Conservation (phyloP, 2,329 filamentous ascomycete species). For the Epichloe sp. region DNA sequence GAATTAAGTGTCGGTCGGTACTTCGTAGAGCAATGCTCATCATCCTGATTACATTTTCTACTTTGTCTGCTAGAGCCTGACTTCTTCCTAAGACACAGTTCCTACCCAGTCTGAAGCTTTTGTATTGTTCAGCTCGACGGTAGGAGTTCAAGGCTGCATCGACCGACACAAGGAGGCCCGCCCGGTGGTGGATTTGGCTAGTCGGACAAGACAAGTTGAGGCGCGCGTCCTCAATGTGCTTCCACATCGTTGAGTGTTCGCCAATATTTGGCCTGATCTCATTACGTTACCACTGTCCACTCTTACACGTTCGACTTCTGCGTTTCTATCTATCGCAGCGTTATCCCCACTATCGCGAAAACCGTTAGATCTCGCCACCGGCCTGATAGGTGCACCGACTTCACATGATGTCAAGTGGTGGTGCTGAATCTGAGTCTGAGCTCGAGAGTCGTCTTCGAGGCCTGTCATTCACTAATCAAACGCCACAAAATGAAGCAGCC, state of each 20-base stretch:
- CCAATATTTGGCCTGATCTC: not conserved
- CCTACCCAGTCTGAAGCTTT: too few relatives aligned
- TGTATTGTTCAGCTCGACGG: too few relatives aligned
- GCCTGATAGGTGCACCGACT: not conserved
- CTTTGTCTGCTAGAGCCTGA: too few relatives aligned
- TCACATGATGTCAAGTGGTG: not conserved
- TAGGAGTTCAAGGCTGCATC: too few relatives aligned
- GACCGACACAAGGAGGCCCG: too few relatives aligned
- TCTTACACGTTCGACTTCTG: too few relatives aligned
- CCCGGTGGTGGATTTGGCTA: not conserved
- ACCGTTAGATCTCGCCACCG: not conserved
- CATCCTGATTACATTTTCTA: too few relatives aligned
- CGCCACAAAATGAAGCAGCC: not conserved
- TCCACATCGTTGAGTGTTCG: not conserved
- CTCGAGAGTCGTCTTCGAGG: constrained; percentile 45
- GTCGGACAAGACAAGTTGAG: not conserved
- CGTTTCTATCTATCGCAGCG: not conserved
- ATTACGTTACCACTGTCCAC: not conserved
- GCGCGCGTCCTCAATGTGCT: not conserved
- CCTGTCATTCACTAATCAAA: constrained; percentile 43
- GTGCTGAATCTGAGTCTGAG: constrained; percentile 8
- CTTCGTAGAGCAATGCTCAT: too few relatives aligned
- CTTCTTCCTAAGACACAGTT: too few relatives aligned
- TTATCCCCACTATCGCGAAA: not conserved
- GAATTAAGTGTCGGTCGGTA: too few relatives aligned